Evolutionary conservation across 2,329 filamentous ascomycete genomes (phyloP).

Genomic region (Ophiosphaerella herpotricha): DNA sequence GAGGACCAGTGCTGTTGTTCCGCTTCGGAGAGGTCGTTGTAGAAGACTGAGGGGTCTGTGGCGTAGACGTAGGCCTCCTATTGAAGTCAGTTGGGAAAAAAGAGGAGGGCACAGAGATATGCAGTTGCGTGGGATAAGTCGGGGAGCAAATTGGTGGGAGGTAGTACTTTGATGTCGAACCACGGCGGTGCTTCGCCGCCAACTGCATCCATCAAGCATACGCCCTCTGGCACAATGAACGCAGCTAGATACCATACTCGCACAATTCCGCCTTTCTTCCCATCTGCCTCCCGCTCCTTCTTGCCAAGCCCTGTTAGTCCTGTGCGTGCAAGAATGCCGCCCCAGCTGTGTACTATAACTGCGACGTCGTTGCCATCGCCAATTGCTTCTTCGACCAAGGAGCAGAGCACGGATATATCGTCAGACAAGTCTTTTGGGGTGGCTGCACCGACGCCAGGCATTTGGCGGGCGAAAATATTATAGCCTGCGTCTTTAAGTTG

Average conservation of each 20-base stretch:
- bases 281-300: conserved; percentile 36
- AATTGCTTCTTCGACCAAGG: conserved; percentile 43
- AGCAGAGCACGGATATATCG: conserved; percentile 41
- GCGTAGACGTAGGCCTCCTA: conserved; percentile 5
- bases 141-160: no score
- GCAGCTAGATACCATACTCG: conserved; percentile 44
- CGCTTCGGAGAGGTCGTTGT: conserved; percentile 35
- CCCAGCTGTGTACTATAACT: conserved; percentile 52
- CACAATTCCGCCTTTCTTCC: conserved; percentile 47
- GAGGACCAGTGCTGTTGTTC: conserved; percentile 28
- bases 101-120: no score
- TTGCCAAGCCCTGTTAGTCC: conserved; percentile 43
- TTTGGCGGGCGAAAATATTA: conserved; percentile 27
- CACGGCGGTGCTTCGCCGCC: conserved; percentile 28
- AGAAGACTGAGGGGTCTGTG: conserved; percentile 19
- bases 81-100: background rate
- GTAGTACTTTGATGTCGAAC: conserved; percentile 30
- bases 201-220: conserved; percentile 37
- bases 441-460: conserved; percentile 34
- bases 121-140: no score
- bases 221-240: conserved; percentile 44
- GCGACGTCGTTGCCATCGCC: conserved; percentile 49
- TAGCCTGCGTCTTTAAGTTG: conserved; percentile 41
- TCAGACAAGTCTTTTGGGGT: conserved; percentile 34
- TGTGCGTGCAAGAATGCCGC: conserved; percentile 48